Conservation (phyloP, 2,329 filamentous ascomycete genomes). For the Penicillium palitans region DNA sequence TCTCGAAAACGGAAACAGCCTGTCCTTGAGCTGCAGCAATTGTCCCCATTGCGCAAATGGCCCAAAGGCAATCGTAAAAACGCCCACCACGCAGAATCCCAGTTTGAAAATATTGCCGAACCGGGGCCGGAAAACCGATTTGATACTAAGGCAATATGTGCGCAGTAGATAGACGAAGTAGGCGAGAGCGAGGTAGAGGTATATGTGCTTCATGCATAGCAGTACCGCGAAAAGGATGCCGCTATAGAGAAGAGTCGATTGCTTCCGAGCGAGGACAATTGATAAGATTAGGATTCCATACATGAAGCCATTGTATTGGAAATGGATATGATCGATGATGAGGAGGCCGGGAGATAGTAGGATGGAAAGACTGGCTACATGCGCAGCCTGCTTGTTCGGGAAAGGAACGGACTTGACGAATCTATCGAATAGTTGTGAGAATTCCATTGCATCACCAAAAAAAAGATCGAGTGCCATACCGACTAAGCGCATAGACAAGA, state of each 20-base stretch:
- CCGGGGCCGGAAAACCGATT: slow-evolving; percentile 72
- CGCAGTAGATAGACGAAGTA: slow-evolving; percentile 95
- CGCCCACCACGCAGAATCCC: slow-evolving; percentile 66
- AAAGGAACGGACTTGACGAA: slow-evolving; percentile 72
- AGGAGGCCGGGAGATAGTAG: slow-evolving; percentile 88
- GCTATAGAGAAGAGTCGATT: slow-evolving; percentile 72
- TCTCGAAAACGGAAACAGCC: slow-evolving; percentile 90
- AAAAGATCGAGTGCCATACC: slow-evolving; percentile 50
- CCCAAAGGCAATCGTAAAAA: slow-evolving; percentile 81
- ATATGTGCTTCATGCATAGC: slow-evolving; percentile 96
- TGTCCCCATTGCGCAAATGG: slow-evolving; percentile 83
- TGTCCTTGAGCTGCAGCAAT: slow-evolving; percentile 76
- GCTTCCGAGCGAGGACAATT: slow-evolving; percentile 75
- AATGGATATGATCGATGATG: slow-evolving; percentile 98
- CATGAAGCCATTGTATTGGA: slow-evolving; percentile 97
- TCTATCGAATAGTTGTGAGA: slow-evolving; percentile 44
- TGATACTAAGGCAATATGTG: slow-evolving; percentile 78
- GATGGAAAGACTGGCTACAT: slow-evolving; percentile 84
- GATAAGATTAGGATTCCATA: slow-evolving; percentile 89
- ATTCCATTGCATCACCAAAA: not conserved
- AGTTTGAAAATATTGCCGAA: slow-evolving; percentile 82
- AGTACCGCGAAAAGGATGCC: slow-evolving; percentile 81
- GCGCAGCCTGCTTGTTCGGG: slow-evolving; percentile 69
- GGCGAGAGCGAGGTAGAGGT: slow-evolving; percentile 91
- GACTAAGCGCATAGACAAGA: slow-evolving; percentile 76